Base-by-base conservation (phyloP, 2,329 filamentous ascomycete species). In the Fonsecaea erecta region DNA sequence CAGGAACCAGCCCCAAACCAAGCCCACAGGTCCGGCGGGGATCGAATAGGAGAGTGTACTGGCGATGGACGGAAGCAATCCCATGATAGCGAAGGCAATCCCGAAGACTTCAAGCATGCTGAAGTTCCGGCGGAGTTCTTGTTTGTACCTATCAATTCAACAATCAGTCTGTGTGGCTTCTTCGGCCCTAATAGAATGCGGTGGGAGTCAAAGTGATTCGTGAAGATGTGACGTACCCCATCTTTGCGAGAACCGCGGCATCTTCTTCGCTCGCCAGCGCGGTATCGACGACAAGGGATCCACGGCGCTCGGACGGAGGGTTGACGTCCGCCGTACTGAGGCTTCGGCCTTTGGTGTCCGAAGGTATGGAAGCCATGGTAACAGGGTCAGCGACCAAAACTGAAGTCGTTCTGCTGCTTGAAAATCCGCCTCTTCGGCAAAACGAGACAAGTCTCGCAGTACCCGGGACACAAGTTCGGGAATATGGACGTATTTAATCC, bases 1-100 rank as follows among this genome's bases (percentile, higher is more conserved):
- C n/a, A 83, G 73, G 65, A 88, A 83, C 85, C 85, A 88, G 28
- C 80, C 79, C 85, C 86, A 88, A 60, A 88, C 84, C 81, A 88
- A 85, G 3, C 85, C 86, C 2, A 81, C 84, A 0, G 85, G 85
- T 0, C 86, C 86, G 5, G 85, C 82, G 1, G 86, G 84, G 46
- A 88, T 78, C 3, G 84, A 86, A 69, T 87, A 88, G 0, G 84
- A 73, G 12, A 88, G 75, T 0, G 85, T 87, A 32, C 83, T 84
- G 5, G 85, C 85, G 66, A 88, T 87, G 3, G 85, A 87, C 0
- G 85, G 85, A 1, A 88, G 75, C 6, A 88, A 73, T 1, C 85
- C 85, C 84, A 88, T 88, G 69, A 88, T 85, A 71, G 80, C 82
- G 65, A 86, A 86, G 2, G 83, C 83, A 64, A 86, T 83, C 30